Evolutionary conservation across 768 basidiomycete genomes (phyloP).

Genomic region (Rhodotorula paludigena): DNA sequence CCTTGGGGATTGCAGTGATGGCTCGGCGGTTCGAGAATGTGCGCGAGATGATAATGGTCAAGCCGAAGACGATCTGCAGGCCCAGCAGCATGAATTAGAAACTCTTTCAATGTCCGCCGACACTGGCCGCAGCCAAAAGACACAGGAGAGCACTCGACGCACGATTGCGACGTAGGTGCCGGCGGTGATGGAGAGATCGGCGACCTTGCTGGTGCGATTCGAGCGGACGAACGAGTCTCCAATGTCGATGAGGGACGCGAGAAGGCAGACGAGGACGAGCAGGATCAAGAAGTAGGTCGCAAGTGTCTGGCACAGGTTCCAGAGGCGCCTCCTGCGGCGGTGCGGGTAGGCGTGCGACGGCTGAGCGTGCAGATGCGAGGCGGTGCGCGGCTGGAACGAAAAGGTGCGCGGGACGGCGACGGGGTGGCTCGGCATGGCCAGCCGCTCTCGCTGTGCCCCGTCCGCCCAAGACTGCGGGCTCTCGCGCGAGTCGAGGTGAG

Average conservation of each 20-base stretch:
- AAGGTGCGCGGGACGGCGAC: background rate
- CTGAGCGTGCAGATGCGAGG: background rate
- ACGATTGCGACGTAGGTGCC: slow-evolving; percentile 12
- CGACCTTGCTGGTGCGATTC: slow-evolving; percentile 1
- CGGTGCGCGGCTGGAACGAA: background rate
- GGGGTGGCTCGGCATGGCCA: background rate
- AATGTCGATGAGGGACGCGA: slow-evolving; percentile 9
- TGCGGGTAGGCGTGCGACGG: background rate
- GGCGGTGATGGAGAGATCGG: slow-evolving; percentile 3
- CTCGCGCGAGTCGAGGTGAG: too few species aligned
- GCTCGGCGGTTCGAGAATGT: background rate
- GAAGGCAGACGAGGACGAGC: background rate
- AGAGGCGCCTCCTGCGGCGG: too few species aligned
- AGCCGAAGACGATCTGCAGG: slow-evolving; percentile 6
- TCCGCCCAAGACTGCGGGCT: too few species aligned
- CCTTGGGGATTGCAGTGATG: slow-evolving; percentile 9
- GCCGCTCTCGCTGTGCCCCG: too few species aligned
- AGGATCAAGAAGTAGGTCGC: background rate
- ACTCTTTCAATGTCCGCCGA: too few species aligned
- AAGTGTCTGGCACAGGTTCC: background rate
- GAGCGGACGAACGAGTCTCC: background rate
- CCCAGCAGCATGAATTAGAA: too few species aligned
- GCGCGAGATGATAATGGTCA: background rate
- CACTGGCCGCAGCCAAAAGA: background rate
- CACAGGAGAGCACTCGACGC: too few species aligned